These are phyloP conservation scores for Elaeis oleifera DNA, from an alignment of 202 grass and related monocot species.

Conservation along the genomic window DNA sequence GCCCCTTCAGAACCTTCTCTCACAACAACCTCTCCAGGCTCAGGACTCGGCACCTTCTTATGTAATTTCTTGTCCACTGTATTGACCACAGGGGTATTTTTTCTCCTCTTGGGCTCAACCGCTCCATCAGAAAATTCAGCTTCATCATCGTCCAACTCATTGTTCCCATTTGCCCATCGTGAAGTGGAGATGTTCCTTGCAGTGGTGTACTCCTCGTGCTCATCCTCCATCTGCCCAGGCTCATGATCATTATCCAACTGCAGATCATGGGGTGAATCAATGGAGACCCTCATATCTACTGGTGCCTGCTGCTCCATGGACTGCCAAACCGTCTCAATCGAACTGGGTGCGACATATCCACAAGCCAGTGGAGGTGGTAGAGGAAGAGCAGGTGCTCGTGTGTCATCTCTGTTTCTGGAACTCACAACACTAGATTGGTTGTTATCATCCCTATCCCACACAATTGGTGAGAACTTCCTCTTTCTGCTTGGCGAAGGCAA, in stretches of 20 bases:
- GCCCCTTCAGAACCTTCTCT: slow-evolving; percentile 39
- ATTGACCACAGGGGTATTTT: slow-evolving; percentile 26
- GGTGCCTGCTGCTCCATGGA: slow-evolving; percentile 3
- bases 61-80: slow-evolving; percentile 15
- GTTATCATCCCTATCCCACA: slow-evolving; percentile 31
- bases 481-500: slow-evolving; percentile 34
- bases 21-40: slow-evolving; percentile 35
- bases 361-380: slow-evolving; percentile 41
- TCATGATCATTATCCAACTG: slow-evolving; percentile 27
- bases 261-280: slow-evolving; percentile 28
- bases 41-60: slow-evolving; percentile 36
- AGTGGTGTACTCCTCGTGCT: slow-evolving; percentile 34
- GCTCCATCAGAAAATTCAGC: slow-evolving; percentile 27
- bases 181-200: slow-evolving; percentile 74
- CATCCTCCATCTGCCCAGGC: slow-evolving; percentile 23
- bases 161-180: slow-evolving; percentile 58
- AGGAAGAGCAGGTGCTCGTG: slow-evolving; percentile 17
- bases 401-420: slow-evolving; percentile 14
- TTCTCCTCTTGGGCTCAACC: slow-evolving; percentile 40
- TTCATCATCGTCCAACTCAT: slow-evolving; percentile 5
- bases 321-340: slow-evolving; percentile 2
- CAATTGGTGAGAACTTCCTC: slow-evolving; percentile 61
- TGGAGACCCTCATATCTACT: slow-evolving; percentile 28
- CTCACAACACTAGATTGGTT: slow-evolving; percentile 25
- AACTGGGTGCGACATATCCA: background rate